Conservation (phyloP, 139 green algal species). For the Trebouxia sp. region DNA sequence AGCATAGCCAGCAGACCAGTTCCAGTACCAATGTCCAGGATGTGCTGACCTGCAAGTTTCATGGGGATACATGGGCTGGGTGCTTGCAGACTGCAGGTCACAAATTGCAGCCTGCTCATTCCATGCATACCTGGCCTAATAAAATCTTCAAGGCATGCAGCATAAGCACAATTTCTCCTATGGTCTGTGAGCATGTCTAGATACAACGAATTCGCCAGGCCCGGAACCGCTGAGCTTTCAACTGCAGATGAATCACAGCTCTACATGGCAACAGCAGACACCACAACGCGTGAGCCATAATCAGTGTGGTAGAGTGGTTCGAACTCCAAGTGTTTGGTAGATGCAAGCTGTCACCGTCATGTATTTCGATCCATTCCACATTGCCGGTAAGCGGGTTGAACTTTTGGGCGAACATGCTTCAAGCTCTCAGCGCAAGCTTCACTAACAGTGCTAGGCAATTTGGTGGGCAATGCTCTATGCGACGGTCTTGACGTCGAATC, state of each 20-base stretch:
- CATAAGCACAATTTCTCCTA: slow-evolving; percentile 51
- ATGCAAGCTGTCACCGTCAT: neutral
- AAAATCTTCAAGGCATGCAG: slow-evolving; percentile 26
- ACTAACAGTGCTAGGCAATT: no score
- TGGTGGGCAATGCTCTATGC: no score
- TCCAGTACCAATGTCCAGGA: slow-evolving; percentile 67
- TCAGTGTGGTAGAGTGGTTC: no score
- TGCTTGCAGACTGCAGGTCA: slow-evolving; percentile 14
- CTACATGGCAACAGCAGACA: no score
- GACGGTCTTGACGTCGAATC: no score
- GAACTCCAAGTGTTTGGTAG: no score
- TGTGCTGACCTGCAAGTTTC: slow-evolving; percentile 5
- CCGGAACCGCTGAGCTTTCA: neutral
- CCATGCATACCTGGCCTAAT: slow-evolving; percentile 8
- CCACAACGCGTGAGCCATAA: no score
- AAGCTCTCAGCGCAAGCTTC: no score
- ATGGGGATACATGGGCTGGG: neutral
- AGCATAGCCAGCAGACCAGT: slow-evolving; percentile 66
- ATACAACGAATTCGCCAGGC: slow-evolving; percentile 8
- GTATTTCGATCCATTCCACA: neutral
- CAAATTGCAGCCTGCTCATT: neutral
- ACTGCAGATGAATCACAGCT: no score
- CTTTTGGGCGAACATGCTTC: slow-evolving; percentile 22
- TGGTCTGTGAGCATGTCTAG: slow-evolving; percentile 36
- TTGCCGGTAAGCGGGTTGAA: slow-evolving; percentile 1